A percentile compares a stretch with the other conserved stretches of the same genome.
These are phyloP conservation scores for Blastobotrys proliferans DNA, from an alignment of 1,139 yeast genomes.

Conservation along the genomic window DNA sequence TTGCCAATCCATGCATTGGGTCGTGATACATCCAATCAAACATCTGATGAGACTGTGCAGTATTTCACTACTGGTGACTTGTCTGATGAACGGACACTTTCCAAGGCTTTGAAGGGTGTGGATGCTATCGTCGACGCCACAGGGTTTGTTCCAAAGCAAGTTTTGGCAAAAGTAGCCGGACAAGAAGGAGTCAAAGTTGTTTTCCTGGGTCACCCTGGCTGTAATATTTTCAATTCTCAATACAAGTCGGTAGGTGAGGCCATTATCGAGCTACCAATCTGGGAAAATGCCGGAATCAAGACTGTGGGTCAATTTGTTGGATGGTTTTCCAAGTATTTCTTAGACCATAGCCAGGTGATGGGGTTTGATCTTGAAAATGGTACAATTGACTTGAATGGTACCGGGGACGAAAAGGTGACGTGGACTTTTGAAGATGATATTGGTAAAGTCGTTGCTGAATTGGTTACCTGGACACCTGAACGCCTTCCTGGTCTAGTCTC, in stretches of 20 bases:
- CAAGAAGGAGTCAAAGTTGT: not conserved
- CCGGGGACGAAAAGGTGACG: not conserved
- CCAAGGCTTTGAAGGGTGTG: not conserved
- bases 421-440: not conserved
- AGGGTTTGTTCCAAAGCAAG: no score
- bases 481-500: not conserved
- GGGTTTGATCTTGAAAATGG: not conserved
- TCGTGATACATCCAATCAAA: conserved; percentile 38
- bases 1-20: conserved; percentile 37
- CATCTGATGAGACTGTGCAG: conserved; percentile 32
- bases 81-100: not conserved
- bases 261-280: no score
- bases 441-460: not conserved
- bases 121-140: not conserved
- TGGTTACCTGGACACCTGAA: not conserved
- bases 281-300: not conserved
- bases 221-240: no score
- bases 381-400: not conserved
- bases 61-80: conserved; percentile 12
- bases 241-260: no score
- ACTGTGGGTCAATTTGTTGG: not conserved
- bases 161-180: not conserved
- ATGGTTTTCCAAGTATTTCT: not conserved
- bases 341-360: not conserved
- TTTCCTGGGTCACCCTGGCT: no score